A percentile compares a stretch with the other conserved stretches of the same genome.
phyloP scores from a whole-genome alignment of 1,284 basidiomycete species.

The Exsudoporus floridanus region DNA sequence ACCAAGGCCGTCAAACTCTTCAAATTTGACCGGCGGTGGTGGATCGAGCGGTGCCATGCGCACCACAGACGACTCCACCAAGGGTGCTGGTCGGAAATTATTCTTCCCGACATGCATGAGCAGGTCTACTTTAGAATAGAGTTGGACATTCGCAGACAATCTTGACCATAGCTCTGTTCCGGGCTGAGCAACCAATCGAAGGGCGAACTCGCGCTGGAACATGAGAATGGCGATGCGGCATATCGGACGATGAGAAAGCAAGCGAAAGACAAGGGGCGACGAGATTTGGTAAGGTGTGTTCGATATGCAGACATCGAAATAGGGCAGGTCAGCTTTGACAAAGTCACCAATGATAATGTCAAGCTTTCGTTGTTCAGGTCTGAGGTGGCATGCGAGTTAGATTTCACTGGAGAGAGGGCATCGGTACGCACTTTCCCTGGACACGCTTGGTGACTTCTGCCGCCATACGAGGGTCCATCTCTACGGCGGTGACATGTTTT shows the following conservation, averaged over 20 bases:
- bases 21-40: constrained; percentile 92
- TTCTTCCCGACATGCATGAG: constrained; percentile 96
- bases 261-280: constrained; percentile 94
- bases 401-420: not conserved
- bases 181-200: constrained; percentile 87
- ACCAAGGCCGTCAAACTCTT: constrained; percentile 96
- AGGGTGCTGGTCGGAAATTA: constrained; percentile 95
- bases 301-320: constrained; percentile 98
- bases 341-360: constrained; percentile 97
- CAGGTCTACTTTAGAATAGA: constrained; percentile 93
- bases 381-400: constrained; percentile 33
- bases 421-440: constrained; percentile 79
- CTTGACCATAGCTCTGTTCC: constrained; percentile 91
- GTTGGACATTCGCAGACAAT: constrained; percentile 94
- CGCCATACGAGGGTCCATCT: constrained; percentile 99
- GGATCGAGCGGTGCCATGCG: constrained; percentile 92
- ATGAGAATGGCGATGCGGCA: constrained; percentile 96
- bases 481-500: constrained; percentile 90
- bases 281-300: constrained; percentile 99
- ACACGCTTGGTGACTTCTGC: constrained; percentile 97
- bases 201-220: constrained; percentile 98
- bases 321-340: constrained; percentile 94
- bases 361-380: constrained; percentile 92
- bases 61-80: constrained; percentile 93
- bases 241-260: constrained; percentile 93